phyloP scores from a whole-genome alignment of 2,329 filamentous ascomycete species.

The Colletotrichum neosansevieriae region DNA sequence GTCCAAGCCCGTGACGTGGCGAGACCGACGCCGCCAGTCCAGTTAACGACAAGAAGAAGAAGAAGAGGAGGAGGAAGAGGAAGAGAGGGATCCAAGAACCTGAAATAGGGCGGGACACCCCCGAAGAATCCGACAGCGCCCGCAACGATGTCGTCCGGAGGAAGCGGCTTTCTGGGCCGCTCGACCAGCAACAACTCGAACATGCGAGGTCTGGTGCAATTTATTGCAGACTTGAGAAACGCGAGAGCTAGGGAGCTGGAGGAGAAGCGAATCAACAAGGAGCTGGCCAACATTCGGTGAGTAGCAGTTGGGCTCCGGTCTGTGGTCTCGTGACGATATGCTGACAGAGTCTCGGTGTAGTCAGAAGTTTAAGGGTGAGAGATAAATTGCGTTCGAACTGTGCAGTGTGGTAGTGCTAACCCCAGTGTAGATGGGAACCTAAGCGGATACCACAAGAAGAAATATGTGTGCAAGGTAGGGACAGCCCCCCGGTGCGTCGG shows the following conservation, averaged over 20 bases:
- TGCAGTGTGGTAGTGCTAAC: conserved; percentile 44
- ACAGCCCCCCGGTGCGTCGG: conserved; percentile 11
- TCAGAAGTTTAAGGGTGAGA: conserved; percentile 91
- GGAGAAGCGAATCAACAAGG: conserved; percentile 99
- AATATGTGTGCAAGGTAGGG: conserved; percentile 96
- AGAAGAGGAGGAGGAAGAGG: conserved; percentile 4
- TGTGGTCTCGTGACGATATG: conserved; percentile 37
- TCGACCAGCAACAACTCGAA: conserved; percentile 74
- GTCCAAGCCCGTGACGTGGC: conserved; percentile 14
- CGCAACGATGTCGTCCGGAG: conserved; percentile 65
- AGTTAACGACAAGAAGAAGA: neutral
- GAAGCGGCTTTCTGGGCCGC: conserved; percentile 73
- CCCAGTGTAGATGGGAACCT: conserved; percentile 77
- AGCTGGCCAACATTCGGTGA: conserved; percentile 93
- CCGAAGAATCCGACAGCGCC: conserved; percentile 2
- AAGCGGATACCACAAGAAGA: conserved; percentile 99
- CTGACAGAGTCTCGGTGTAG: conserved; percentile 51
- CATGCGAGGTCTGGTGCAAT: conserved; percentile 91
- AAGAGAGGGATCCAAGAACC: neutral
- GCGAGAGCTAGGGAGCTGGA: conserved; percentile 94
- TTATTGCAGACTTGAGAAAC: conserved; percentile 96
- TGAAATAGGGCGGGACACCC: neutral
- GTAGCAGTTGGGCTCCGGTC: conserved; percentile 45
- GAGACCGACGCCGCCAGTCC: conserved; percentile 17
- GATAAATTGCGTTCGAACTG: conserved; percentile 13